Evolutionary conservation across 495 filamentous ascomycete genomes (phyloP).

Genomic region (Xylaria longipes): DNA sequence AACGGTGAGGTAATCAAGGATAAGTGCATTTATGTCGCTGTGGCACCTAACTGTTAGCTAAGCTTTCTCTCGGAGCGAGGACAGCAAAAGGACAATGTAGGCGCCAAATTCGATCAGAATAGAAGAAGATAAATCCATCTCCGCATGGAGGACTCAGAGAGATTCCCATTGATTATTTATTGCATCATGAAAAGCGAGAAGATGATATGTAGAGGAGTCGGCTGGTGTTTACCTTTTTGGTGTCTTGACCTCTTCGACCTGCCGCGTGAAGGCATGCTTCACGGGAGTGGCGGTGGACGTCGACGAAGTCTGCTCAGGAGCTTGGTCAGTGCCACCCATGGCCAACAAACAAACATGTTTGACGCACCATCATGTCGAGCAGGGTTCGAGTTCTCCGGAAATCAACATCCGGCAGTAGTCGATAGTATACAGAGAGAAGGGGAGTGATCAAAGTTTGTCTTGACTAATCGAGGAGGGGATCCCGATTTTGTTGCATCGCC

Average conservation of each 20-base stretch:
- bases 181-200: conserved; percentile 71
- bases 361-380: conserved; percentile 38
- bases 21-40: conserved; percentile 93
- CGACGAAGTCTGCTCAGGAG: conserved; percentile 63
- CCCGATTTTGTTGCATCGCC: conserved; percentile 8
- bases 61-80: conserved; percentile 40
- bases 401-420: conserved; percentile 27
- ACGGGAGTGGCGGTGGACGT: conserved; percentile 70
- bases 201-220: conserved; percentile 29
- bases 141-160: conserved; percentile 94
- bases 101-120: conserved; percentile 57
- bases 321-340: conserved; percentile 17
- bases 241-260: conserved; percentile 83
- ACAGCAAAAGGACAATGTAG: not conserved
- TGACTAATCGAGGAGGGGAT: conserved; percentile 1
- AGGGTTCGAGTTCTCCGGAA: conserved; percentile 33
- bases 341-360: not conserved
- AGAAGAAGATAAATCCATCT: conserved; percentile 73
- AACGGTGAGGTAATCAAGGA: conserved; percentile 96
- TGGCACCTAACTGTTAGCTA: conserved; percentile 27
- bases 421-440: not conserved
- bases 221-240: conserved; percentile 80
- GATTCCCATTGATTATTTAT: conserved; percentile 98
- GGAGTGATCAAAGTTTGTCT: not conserved
- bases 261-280: conserved; percentile 76